Percentiles rank a stretch among this genome's conserved stretches.
Evolutionary conservation across 106 monocot genomes (phyloP).

Genomic region (Dioscorea alata): DNA sequence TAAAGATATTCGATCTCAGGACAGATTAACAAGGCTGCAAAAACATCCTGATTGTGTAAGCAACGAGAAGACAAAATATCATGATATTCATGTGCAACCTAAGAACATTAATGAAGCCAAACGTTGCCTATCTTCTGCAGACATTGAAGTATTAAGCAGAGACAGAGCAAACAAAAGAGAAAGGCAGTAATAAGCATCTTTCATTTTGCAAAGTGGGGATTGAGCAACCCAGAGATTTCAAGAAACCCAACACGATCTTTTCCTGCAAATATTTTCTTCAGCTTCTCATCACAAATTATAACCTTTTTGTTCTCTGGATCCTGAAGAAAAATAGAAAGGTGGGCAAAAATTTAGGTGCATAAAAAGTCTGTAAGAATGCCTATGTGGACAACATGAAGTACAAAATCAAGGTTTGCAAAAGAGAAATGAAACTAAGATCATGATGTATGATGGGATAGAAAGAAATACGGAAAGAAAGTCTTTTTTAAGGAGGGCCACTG

Average conservation of each 20-base stretch:
- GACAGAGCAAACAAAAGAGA: neutral
- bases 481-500: too few relatives aligned
- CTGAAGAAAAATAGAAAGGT: conserved; percentile 21
- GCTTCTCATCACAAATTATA: conserved; percentile 75
- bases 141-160: neutral
- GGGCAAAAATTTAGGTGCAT: too few relatives aligned
- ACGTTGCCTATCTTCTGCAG: neutral
- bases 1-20: neutral
- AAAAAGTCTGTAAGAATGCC: too few relatives aligned
- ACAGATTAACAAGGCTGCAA: neutral
- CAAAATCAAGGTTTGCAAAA: too few relatives aligned
- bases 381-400: too few relatives aligned
- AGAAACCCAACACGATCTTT: conserved; percentile 73
- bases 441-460: too few relatives aligned
- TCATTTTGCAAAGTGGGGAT: conserved; percentile 69
- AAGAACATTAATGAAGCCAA: neutral
- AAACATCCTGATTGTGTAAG: neutral
- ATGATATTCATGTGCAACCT: too few relatives aligned
- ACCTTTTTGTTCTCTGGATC: conserved; percentile 68
- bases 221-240: conserved; percentile 65
- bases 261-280: conserved; percentile 63
- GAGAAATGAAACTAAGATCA: too few relatives aligned
- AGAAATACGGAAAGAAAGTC: too few relatives aligned
- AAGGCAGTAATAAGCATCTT: neutral
- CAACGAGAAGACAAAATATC: neutral